Conservation (phyloP, 1,284 basidiomycete genomes). For the Ustilago esculenta region DNA sequence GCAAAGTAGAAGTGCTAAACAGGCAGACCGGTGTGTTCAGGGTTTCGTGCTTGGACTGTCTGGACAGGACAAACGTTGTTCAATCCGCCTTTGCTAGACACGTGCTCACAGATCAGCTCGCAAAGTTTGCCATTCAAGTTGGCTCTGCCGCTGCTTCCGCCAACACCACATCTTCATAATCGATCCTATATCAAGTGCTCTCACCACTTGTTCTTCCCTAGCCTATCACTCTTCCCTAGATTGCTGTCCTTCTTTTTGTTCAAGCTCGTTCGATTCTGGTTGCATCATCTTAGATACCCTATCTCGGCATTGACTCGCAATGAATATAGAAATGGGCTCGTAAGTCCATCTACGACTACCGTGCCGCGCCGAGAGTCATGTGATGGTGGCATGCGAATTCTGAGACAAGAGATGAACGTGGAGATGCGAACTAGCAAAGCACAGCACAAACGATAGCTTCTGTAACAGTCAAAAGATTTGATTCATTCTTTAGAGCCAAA, state of each 20-base stretch:
- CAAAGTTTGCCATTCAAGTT: constrained; percentile 33
- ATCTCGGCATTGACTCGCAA: too few relatives aligned
- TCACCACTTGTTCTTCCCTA: too few relatives aligned
- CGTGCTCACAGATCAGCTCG: constrained; percentile 77
- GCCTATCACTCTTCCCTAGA: background rate
- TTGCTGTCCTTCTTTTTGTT: background rate
- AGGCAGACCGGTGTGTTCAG: constrained; percentile 87
- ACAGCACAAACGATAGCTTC: too few relatives aligned
- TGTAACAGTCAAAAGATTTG: too few relatives aligned
- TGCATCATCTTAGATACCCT: background rate
- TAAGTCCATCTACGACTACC: too few relatives aligned
- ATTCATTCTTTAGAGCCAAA: constrained; percentile 56
- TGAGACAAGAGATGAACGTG: too few relatives aligned
- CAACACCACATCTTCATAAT: background rate
- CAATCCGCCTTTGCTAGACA: constrained; percentile 90
- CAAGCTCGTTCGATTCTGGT: background rate
- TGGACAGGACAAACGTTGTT: constrained; percentile 96
- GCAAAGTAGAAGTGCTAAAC: constrained; percentile 70
- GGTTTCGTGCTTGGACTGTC: constrained; percentile 92
- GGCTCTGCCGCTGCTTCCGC: background rate
- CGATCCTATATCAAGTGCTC: too few relatives aligned
- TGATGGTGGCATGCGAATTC: too few relatives aligned
- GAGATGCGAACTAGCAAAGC: too few relatives aligned
- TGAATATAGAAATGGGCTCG: too few relatives aligned
- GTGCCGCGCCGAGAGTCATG: too few relatives aligned